Base-by-base conservation (phyloP, 345 rosid genomes). In the Gossypium australe region DNA sequence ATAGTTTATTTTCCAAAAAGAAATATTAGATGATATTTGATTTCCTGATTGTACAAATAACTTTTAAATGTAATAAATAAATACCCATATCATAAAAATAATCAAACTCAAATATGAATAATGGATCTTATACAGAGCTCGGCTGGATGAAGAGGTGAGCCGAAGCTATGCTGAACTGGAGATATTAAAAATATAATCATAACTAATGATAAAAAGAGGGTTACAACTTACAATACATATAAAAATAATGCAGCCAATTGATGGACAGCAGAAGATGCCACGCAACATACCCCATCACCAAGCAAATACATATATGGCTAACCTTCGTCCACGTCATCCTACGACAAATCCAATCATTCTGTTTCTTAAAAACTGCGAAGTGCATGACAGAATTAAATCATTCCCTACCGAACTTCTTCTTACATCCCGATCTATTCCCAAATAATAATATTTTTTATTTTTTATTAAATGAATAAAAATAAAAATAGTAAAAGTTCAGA, bases 261-360 rank as follows among this genome's bases (percentile, higher is more conserved):
- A 48, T n/a, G 22, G 58, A 55, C 58, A 20, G 57, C 20, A 0
- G 56, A 60, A 45, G 7, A 16, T 8, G 76, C 59, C 18, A 73
- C 76, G 48, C 57, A 11, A 18, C 59, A 2, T 9, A 24, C 9
- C 55, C 25, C 47, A 16, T 2, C 10, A 61, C 69, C 69, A 60
- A 17, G 25, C 69, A 73, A 73, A 47, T 61, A 13, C 16, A 59
- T 27, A 22, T 17, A 0, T 48, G 76, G 76, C 48, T 61, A 47
- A 17, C 12, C 5, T 47, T 60, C n/a, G 18, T 60, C 76, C 76
- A 61, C 76, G 70, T 62, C 69, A 61, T 22, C 75, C 9, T 49
- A 17, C 3, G 63, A 55, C 56, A 4, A 13, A 22, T 47, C 18
- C 56, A 47, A 27, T 44, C 70, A 20, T 44, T 34, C 9, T 7